Percentiles rank a stretch among this genome's conserved stretches.
Conservation (phyloP, 768 basidiomycete species). For the Tephrocybe sp. region DNA sequence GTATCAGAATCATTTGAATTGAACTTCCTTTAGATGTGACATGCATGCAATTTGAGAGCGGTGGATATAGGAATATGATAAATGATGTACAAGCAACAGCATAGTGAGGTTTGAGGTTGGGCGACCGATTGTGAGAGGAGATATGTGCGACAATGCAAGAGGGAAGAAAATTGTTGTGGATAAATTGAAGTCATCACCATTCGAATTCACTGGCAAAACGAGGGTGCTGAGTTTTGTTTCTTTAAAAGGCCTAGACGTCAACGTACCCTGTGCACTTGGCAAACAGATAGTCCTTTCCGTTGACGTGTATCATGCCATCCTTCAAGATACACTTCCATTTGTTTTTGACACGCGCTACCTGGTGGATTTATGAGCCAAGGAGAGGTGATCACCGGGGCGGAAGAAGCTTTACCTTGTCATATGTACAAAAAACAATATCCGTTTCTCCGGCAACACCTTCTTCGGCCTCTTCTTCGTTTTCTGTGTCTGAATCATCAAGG, state of each 20-base stretch:
- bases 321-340: conserved; percentile 99
- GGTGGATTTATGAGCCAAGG: conserved; percentile 1
- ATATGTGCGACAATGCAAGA: background rate
- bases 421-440: conserved; percentile 97
- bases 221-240: conserved; percentile 2
- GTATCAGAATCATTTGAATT: conserved; percentile 1
- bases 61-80: conserved; percentile 15
- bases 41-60: conserved; percentile 18
- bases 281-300: conserved; percentile 97
- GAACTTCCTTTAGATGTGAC: conserved; percentile 14
- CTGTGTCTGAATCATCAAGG: conserved; percentile 91
- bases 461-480: conserved; percentile 80
- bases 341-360: conserved; percentile 99
- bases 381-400: background rate
- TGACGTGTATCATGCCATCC: conserved; percentile 96
- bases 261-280: conserved; percentile 93
- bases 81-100: conserved; percentile 15
- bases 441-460: conserved; percentile 71
- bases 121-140: conserved; percentile 4
- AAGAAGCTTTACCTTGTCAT: conserved; percentile 79
- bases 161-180: conserved; percentile 3
- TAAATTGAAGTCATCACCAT: conserved; percentile 27
- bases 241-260: background rate
- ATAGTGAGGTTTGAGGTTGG: conserved; percentile 9
- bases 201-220: conserved; percentile 36